phyloP scores from a whole-genome alignment of 1,284 basidiomycete species.

The Leccinum cinnamomeum region DNA sequence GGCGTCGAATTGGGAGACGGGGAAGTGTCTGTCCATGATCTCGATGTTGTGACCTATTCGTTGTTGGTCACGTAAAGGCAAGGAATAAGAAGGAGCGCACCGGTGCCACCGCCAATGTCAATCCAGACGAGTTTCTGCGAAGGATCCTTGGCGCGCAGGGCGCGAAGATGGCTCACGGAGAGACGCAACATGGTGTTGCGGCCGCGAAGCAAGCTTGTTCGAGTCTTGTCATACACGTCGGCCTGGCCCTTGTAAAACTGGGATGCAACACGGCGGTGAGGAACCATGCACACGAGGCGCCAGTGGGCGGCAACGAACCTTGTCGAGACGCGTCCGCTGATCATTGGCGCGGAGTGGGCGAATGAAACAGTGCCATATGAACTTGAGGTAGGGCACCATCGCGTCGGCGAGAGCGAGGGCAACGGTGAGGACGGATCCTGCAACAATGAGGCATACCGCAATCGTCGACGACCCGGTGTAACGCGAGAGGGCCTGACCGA shows the following conservation, averaged over 20 bases:
- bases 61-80: background rate
- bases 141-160: conserved; percentile 43
- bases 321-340: conserved; percentile 45
- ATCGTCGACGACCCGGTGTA: conserved; percentile 33
- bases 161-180: conserved; percentile 62
- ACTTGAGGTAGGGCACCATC: conserved; percentile 42
- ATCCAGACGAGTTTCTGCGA: conserved; percentile 69
- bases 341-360: conserved; percentile 40
- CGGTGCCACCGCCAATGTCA: conserved; percentile 82
- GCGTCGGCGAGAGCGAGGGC: conserved; percentile 25
- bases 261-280: background rate
- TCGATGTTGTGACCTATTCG: conserved; percentile 75
- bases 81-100: conserved; percentile 30
- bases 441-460: conserved; percentile 30
- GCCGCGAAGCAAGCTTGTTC: conserved; percentile 51
- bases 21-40: conserved; percentile 73
- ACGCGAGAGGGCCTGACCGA: conserved; percentile 25
- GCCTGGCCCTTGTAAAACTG: conserved; percentile 72
- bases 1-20: conserved; percentile 63
- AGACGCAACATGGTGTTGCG: conserved; percentile 70
- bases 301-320: conserved; percentile 32
- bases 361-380: conserved; percentile 51
- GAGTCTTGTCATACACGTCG: conserved; percentile 67
- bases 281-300: background rate
- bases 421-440: conserved; percentile 24